These are phyloP conservation scores for Coemansia sp. DNA, from an alignment of 192 early-diverging fungal species.

Conservation along the genomic window DNA sequence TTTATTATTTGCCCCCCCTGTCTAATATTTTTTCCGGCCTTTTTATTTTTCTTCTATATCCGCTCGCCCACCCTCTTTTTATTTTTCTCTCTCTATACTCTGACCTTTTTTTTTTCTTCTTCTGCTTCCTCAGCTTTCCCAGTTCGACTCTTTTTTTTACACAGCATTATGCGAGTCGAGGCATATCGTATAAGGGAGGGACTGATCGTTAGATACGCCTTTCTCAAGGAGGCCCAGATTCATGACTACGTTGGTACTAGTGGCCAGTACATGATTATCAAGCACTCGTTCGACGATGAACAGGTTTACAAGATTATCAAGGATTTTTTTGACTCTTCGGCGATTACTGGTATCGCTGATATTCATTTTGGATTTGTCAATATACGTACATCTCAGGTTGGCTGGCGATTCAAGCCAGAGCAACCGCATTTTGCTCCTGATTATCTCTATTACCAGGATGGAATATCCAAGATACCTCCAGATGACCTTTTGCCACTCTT, in stretches of 20 bases:
- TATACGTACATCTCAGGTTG: not conserved
- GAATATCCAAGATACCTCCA: not conserved
- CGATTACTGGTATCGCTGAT: not conserved
- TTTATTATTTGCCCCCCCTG: conserved; percentile 7
- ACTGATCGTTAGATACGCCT: not conserved
- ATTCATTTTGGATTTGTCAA: conserved; percentile 2
- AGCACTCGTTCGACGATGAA: not conserved
- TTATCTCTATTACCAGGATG: not conserved
- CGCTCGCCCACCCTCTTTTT: not conserved
- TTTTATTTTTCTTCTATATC: no score
- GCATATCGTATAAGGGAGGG: conserved; percentile 2
- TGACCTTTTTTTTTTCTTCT: not conserved
- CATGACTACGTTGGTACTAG: not conserved
- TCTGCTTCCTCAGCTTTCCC: not conserved
- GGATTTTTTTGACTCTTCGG: not conserved
- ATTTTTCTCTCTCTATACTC: not conserved
- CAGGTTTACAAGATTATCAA: not conserved
- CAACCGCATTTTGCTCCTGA: not conserved
- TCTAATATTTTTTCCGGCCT: no score
- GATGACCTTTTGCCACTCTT: not conserved
- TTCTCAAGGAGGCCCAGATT: not conserved
- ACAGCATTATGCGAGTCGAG: not conserved
- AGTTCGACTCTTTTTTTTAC: not conserved
- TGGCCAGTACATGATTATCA: not conserved
- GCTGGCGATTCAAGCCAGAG: not conserved